Evolutionary conservation across 1,284 basidiomycete genomes (phyloP).

Genomic region (Taiwanofungus camphoratus): DNA sequence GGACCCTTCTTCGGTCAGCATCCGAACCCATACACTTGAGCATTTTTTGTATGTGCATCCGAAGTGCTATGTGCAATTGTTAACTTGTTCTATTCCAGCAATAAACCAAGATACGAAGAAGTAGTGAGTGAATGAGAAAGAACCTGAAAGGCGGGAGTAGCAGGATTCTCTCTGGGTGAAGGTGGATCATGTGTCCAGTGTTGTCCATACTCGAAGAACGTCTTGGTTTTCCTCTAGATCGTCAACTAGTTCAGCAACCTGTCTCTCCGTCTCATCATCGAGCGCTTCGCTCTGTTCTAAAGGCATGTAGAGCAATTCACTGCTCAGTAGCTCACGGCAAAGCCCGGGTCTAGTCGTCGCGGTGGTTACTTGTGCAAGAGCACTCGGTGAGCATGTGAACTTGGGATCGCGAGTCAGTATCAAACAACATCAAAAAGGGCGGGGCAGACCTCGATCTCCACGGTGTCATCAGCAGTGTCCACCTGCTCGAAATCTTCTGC

Average conservation of each 20-base stretch:
- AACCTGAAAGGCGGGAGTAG: no score
- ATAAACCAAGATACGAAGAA: no score
- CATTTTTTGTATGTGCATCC: no score
- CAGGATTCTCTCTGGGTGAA: no score
- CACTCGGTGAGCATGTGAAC: conserved; percentile 51
- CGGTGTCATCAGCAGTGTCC: conserved; percentile 26
- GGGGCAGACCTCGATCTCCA: conserved; percentile 39
- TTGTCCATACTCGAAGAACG: conserved; percentile 60
- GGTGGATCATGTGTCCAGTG: conserved; percentile 14
- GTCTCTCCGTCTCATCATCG: conserved; percentile 32
- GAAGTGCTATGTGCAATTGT: no score
- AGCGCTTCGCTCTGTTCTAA: conserved; percentile 34
- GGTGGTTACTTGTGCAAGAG: conserved; percentile 39
- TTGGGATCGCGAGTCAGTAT: conserved; percentile 23
- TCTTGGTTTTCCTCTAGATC: conserved; percentile 60
- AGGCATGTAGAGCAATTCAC: conserved; percentile 55
- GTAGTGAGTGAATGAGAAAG: no score
- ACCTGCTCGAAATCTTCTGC: conserved; percentile 52
- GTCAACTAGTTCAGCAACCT: conserved; percentile 44
- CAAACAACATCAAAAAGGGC: background rate
- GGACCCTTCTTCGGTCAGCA: no score
- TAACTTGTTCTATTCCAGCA: no score
- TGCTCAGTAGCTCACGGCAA: conserved; percentile 39
- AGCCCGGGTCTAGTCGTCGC: conserved; percentile 33
- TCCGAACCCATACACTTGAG: no score